These are phyloP conservation scores for Imleria badia DNA, from an alignment of 768 basidiomycete species.

Conservation along the genomic window DNA sequence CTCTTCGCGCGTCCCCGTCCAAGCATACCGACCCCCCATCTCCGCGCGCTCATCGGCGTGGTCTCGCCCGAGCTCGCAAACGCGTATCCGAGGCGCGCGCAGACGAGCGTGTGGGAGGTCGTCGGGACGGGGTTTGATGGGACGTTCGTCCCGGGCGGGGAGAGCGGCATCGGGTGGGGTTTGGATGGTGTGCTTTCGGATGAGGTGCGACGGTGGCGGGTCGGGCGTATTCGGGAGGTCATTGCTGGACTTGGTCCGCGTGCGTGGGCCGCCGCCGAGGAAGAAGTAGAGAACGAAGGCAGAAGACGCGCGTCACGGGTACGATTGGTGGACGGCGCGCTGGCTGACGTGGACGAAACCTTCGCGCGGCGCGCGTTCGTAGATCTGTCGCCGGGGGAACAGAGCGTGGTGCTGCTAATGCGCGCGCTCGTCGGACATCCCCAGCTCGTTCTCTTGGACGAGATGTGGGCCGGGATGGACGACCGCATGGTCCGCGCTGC, in stretches of 20 bases:
- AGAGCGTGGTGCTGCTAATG: slow-evolving; percentile 80
- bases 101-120: slow-evolving; percentile 73
- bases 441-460: slow-evolving; percentile 80
- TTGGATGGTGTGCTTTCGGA: slow-evolving; percentile 38
- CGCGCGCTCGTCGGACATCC: slow-evolving; percentile 79
- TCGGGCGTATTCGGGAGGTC: slow-evolving; percentile 52
- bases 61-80: slow-evolving; percentile 89
- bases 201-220: slow-evolving; percentile 38
- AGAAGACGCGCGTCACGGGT: too few species aligned
- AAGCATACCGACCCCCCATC: slow-evolving; percentile 62
- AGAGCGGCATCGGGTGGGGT: slow-evolving; percentile 47
- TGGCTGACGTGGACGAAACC: slow-evolving; percentile 25
- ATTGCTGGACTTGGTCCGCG: slow-evolving; percentile 61
- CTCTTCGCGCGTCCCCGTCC: slow-evolving; percentile 66
- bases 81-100: slow-evolving; percentile 77
- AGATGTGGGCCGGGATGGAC: slow-evolving; percentile 94
- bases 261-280: slow-evolving; percentile 39
- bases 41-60: slow-evolving; percentile 71
- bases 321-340: not conserved
- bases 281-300: not conserved
- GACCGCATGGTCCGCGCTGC: slow-evolving; percentile 69
- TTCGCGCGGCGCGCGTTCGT: slow-evolving; percentile 59
- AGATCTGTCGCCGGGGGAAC: slow-evolving; percentile 68
- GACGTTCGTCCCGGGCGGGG: slow-evolving; percentile 59
- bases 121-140: slow-evolving; percentile 89